Evolutionary conservation across 441 rosid species (phyloP).

Genomic region (Erodium moschatum): DNA sequence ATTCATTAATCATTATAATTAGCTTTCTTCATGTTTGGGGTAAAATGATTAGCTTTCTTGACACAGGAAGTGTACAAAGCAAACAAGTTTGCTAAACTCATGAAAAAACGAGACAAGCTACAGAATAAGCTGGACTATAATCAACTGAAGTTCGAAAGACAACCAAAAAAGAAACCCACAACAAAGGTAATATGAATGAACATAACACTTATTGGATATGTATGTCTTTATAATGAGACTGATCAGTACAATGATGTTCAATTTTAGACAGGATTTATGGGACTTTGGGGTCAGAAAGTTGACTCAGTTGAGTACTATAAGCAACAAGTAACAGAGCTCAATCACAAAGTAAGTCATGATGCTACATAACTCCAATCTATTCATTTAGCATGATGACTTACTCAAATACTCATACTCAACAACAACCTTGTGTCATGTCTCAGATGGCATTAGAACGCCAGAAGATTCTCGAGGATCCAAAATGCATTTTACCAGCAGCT

Average conservation of each 20-base stretch:
- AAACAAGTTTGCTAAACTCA: conserved; percentile 62
- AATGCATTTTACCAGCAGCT: conserved; percentile 77
- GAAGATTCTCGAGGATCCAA: conserved; percentile 56
- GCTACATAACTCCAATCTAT: conserved; percentile 4
- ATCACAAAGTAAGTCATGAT: conserved; percentile 44
- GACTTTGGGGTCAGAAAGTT: conserved; percentile 69
- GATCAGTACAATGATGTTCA: conserved; percentile 4
- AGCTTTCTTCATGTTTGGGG: conserved; percentile 7
- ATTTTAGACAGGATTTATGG: conserved; percentile 69
- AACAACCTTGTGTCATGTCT: conserved; percentile 22
- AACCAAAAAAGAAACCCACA: conserved; percentile 68
- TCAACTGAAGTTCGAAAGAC: conserved; percentile 71
- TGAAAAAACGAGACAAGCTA: conserved; percentile 61
- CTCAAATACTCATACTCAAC: conserved; percentile 6
- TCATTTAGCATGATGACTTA: background rate
- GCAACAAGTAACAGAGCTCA: conserved; percentile 51
- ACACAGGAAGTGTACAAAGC: conserved; percentile 82
- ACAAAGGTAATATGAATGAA: conserved; percentile 41
- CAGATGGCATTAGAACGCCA: conserved; percentile 66
- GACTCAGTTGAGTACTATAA: conserved; percentile 81
- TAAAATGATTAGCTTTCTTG: conserved; percentile 1
- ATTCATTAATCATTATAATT: background rate
- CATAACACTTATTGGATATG: conserved; percentile 9
- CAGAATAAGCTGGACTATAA: conserved; percentile 84
- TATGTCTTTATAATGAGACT: conserved; percentile 8